Base-by-base conservation (phyloP, 164 flowering plant species). In the Buxus sempervirens region DNA sequence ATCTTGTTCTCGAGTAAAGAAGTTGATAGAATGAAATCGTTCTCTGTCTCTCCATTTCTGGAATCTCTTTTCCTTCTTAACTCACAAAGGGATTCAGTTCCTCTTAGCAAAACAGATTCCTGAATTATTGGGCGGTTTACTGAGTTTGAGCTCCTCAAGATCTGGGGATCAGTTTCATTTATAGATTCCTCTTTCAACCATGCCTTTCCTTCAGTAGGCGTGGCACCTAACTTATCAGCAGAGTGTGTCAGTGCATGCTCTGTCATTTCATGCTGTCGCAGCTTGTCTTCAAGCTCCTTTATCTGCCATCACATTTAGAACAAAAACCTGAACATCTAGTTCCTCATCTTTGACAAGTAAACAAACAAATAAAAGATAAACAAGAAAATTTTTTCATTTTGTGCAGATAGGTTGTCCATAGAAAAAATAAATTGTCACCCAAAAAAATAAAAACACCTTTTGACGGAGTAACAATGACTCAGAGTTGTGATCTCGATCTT, bases 251-350 rank as follows among this genome's bases (percentile, higher is more conserved):
- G 42, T 26, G 22, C 38, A 18, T 58, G 23, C 56, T 76, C 77
- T 59, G 60, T 25, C 45, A 76, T 76, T 69, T 82, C 86, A 67
- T 81, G 81, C 68, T 79, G 83, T 68, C 71, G 77, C 60, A 85
- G 48, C 72, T 78, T 81, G 38, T 82, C 86, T 68, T 88, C 90
- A 25, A 90, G 90, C 66, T 88, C 94, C 74, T 82, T 86, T n/a
- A 86, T 78, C 96, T 88, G 82, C 54, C 54, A 60, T 59, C 58
- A 63, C 59, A 78, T 53, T 4, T 5, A 21, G 9, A 24, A 42
- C 1, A 45, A 5, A 65, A 56, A 57, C 42, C 27, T n/a, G 22
- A 5, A n/a, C 18, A 24, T 58, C 25, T 28, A 67, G 49, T 23
- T 26, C n/a, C 21, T 36, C 49, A 32, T 54, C 10, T 22, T 60